Conservation (phyloP, 2,329 filamentous ascomycete genomes). For the Teratosphaeriaceae sp. region DNA sequence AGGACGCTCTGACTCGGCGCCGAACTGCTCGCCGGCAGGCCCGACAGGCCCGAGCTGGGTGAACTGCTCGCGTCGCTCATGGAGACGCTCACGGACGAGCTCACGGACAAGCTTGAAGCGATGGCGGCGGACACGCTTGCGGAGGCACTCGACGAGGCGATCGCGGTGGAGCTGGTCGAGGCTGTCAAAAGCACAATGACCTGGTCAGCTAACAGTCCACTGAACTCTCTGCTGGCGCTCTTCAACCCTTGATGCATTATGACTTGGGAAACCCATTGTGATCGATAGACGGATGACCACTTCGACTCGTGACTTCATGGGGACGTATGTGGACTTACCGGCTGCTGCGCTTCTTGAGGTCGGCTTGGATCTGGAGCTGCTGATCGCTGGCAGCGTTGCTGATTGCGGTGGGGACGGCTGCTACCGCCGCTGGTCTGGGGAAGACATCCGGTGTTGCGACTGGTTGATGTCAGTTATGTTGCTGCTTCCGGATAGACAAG, state of each 20-base stretch:
- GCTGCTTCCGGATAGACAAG: too few relatives aligned
- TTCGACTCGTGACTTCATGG: neutral
- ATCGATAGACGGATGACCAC: too few relatives aligned
- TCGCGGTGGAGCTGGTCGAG: neutral
- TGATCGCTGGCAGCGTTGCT: neutral
- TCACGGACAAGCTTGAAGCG: too few relatives aligned
- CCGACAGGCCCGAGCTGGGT: neutral
- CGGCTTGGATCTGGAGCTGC: constrained; percentile 1
- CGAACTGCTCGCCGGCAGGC: neutral
- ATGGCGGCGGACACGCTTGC: too few relatives aligned
- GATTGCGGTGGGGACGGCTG: neutral
- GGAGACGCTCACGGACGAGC: neutral
- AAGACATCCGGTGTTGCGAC: constrained; percentile 6
- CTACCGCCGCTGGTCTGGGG: neutral
- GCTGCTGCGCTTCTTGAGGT: constrained; percentile 3
- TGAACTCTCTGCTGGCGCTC: too few relatives aligned
- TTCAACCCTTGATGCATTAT: too few relatives aligned
- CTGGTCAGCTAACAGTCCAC: neutral
- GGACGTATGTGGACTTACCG: neutral
- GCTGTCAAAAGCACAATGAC: too few relatives aligned
- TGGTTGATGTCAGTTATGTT: too few relatives aligned
- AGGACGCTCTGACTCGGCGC: neutral
- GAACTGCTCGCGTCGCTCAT: neutral
- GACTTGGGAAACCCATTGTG: too few relatives aligned
- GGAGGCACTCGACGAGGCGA: neutral